A percentile compares a stretch with the other conserved stretches of the same genome.
phyloP scores from a whole-genome alignment of 2,329 filamentous ascomycete genomes.

The Cytospora schulzeri region DNA sequence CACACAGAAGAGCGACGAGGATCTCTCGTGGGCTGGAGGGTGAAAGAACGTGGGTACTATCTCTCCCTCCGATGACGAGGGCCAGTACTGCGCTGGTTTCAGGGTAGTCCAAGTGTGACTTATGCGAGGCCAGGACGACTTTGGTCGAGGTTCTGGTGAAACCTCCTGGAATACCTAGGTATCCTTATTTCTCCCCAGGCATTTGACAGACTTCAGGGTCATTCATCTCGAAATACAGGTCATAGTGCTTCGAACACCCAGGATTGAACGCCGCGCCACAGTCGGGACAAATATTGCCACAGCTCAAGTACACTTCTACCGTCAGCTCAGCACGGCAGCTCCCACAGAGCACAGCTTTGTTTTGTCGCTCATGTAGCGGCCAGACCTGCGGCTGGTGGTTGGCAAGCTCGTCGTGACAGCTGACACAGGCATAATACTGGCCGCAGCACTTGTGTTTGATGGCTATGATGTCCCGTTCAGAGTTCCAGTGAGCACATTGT shows the following conservation, averaged over 20 bases:
- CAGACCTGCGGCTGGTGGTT: conserved; percentile 28
- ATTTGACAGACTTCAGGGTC: background rate
- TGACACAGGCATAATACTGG: conserved; percentile 33
- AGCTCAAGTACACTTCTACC: conserved; percentile 29
- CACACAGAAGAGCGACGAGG: too few relatives aligned
- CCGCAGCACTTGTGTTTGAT: conserved; percentile 33
- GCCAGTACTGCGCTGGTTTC: background rate
- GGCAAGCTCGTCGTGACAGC: conserved; percentile 31
- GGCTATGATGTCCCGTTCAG: conserved; percentile 32
- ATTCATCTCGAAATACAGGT: conserved; percentile 31
- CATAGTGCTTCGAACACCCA: conserved; percentile 31
- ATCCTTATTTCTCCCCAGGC: background rate
- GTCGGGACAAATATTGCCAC: conserved; percentile 26
- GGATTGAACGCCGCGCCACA: conserved; percentile 32
- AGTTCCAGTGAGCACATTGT: conserved; percentile 33
- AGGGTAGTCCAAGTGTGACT: background rate
- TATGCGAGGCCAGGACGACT: background rate
- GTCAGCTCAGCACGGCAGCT: conserved; percentile 30
- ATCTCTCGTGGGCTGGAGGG: too few relatives aligned
- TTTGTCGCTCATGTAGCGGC: conserved; percentile 24
- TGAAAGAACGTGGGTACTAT: too few relatives aligned
- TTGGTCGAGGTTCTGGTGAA: background rate
- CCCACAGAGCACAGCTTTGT: conserved; percentile 30
- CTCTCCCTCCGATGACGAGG: too few relatives aligned
- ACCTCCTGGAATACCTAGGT: background rate